phyloP scores from a whole-genome alignment of 176 grass and related monocot genomes.

The Phyllostachys edulis region DNA sequence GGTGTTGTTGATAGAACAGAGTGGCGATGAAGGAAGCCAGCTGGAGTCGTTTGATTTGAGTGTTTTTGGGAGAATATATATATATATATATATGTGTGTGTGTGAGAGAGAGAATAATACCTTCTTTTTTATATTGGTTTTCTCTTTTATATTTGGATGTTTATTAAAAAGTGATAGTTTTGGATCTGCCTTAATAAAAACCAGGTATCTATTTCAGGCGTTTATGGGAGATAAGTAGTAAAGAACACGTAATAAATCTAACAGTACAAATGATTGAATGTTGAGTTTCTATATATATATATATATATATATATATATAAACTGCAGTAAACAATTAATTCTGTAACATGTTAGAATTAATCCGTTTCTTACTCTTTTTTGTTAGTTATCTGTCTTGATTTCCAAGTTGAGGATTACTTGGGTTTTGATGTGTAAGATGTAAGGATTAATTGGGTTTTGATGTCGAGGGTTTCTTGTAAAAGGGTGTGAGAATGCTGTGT shows the following conservation, averaged over 20 bases:
- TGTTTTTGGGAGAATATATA: neutral
- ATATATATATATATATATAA: too few species aligned
- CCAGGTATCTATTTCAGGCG: neutral
- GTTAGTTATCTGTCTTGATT: neutral
- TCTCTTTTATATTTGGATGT: neutral
- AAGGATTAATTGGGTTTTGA: neutral
- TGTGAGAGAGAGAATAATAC: too few species aligned
- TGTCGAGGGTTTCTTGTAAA: neutral
- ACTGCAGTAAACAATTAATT: neutral
- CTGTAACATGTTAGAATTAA: neutral
- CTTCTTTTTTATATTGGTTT: neutral
- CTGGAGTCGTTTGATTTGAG: constrained; percentile 1
- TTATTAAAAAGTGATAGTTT: neutral
- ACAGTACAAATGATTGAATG: neutral
- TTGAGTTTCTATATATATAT: neutral
- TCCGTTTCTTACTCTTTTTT: neutral
- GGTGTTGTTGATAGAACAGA: neutral
- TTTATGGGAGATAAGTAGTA: neutral
- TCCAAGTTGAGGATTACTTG: neutral
- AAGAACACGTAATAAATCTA: neutral
- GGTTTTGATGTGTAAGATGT: neutral
- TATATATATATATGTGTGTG: too few species aligned
- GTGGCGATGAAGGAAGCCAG: constrained; percentile 21
- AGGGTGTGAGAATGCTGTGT: too few species aligned
- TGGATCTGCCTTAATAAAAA: neutral